Evolutionary conservation across 495 filamentous ascomycete species (phyloP).

Genomic region (Bryoglossum gracile): DNA sequence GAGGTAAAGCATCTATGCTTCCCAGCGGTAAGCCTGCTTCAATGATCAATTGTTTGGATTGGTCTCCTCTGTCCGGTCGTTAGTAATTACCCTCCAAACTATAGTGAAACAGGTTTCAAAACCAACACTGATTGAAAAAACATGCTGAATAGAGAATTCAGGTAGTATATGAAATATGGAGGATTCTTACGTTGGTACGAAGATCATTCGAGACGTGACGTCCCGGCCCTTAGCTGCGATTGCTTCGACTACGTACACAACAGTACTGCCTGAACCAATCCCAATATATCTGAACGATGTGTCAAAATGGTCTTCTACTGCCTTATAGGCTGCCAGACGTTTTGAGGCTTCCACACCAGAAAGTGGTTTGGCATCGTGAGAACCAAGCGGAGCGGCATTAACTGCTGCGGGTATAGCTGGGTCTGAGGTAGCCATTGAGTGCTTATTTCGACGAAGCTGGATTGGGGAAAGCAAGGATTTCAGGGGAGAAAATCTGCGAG

Average conservation of each 20-base stretch:
- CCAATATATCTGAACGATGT: slow-evolving; percentile 67
- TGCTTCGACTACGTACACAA: slow-evolving; percentile 92
- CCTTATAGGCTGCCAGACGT: slow-evolving; percentile 70
- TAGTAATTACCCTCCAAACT: too few species aligned
- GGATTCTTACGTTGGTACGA: slow-evolving; percentile 61
- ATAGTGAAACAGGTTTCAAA: too few species aligned
- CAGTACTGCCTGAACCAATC: slow-evolving; percentile 89
- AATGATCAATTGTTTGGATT: slow-evolving; percentile 76
- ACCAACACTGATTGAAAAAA: too few species aligned
- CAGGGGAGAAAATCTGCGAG: not conserved
- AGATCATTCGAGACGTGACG: slow-evolving; percentile 57
- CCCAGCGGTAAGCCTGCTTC: slow-evolving; percentile 67
- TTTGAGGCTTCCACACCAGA: slow-evolving; percentile 70
- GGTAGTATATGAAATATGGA: too few species aligned
- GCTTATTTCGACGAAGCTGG: not conserved
- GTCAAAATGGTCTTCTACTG: slow-evolving; percentile 79
- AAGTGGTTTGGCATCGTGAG: slow-evolving; percentile 7
- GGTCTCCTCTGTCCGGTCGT: slow-evolving; percentile 48
- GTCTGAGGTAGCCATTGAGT: slow-evolving; percentile 17
- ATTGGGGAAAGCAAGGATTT: not conserved
- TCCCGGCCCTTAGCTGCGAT: slow-evolving; percentile 64
- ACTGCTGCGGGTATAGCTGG: slow-evolving; percentile 2
- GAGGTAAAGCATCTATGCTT: slow-evolving; percentile 64
- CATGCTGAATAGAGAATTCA: too few species aligned
- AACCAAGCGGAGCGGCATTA: slow-evolving; percentile 5